Evolutionary conservation across 2,329 filamentous ascomycete genomes (phyloP), one percentile per base, ranked within the genome.

Genomic region (Neonectria ditissima): DNA sequence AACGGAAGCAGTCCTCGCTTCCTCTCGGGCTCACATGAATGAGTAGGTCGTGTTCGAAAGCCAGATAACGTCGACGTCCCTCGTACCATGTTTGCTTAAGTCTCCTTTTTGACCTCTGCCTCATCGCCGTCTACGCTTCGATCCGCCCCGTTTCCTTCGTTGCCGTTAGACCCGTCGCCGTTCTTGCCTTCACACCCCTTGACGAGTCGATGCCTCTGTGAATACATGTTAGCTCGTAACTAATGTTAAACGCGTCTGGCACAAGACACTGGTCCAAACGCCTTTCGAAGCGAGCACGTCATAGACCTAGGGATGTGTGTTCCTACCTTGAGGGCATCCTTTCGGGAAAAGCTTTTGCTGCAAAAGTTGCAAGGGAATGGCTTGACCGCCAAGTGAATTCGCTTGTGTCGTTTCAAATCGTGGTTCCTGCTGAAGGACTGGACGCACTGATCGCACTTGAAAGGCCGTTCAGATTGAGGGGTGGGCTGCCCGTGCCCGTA

Each of bases 341-440:
- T 98, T 63, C 96, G 87, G 3, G 94, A 97, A 75, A 99, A 99
- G 76, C 92, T 96, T 86, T 98, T 98, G 65, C 97, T 94, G 77
- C 96, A 99, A 74, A 91, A 91, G 7, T 84, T 88, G 77, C 96
- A 99, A 0, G 94, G 94, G 78, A 95, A 98, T 0, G 96, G 96
- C 83, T 99, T 99, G 43, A 98, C 93, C 0, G 94, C 92, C 62
- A 98, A 80, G 79, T 99, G 96, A 63, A 98, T 98, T 53, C 94
- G 85, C 83, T 97, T 97, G 78, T 99, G 96, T 55, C 96, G 87
- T 81, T 99, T 99, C 72, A 98, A 80, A 75, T 98, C 96, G 75
- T 98, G 96, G 69, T 98, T 98, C 5, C 96, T 86, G 78, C 97
- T 98, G 82, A 99, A 99, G 39, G 92, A 94, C 77, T 97, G 93